Conservation (phyloP, 192 early-diverging fungal genomes). For the Coemansia sp. region DNA sequence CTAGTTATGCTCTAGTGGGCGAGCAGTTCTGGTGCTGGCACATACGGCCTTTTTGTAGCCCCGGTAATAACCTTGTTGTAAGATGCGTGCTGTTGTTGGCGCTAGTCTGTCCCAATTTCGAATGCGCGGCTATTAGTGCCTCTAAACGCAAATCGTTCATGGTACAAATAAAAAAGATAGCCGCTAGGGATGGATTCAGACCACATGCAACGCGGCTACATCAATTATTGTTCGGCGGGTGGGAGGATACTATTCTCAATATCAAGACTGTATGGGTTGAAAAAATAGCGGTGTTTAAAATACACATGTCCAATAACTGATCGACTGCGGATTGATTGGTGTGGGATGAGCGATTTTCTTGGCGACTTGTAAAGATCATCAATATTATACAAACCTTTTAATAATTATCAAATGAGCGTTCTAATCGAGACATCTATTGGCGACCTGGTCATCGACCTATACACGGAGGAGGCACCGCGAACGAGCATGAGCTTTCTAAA, state of each 20-base stretch:
- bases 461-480: constrained; percentile 62
- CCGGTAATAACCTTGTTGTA: no score
- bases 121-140: background rate
- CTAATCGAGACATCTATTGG: constrained; percentile 83
- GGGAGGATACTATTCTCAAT: no score
- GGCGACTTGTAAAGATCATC: background rate
- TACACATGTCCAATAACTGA: background rate
- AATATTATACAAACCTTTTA: background rate
- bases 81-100: background rate
- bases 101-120: background rate
- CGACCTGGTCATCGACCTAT: constrained; percentile 32
- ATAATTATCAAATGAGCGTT: constrained; percentile 61
- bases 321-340: background rate
- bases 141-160: no score
- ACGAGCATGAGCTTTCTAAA: constrained; percentile 89
- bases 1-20: background rate
- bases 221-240: no score
- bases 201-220: background rate
- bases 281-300: no score
- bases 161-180: background rate
- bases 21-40: background rate
- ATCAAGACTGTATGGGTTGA: no score
- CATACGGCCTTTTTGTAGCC: background rate
- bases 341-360: background rate
- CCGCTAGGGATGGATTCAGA: background rate